phyloP scores from a whole-genome alignment of 495 filamentous ascomycete genomes.

The Neurospora sp. region DNA sequence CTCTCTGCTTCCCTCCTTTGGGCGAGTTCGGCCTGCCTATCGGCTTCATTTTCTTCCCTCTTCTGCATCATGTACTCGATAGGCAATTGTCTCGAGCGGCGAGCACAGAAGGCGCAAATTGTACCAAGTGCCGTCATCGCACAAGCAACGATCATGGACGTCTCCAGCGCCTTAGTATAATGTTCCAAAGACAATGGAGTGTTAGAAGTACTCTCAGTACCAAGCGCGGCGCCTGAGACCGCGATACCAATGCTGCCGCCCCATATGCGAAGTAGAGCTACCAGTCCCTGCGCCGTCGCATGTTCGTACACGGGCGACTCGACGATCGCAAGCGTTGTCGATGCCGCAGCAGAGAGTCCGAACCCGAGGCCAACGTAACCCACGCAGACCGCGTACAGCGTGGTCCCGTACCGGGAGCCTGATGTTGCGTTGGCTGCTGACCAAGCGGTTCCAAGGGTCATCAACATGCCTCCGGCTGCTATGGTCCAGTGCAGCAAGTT shows the following conservation, averaged over 20 bases:
- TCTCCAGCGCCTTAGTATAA: conserved; percentile 29
- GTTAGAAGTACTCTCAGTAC: neutral
- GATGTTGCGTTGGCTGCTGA: neutral
- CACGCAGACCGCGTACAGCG: neutral
- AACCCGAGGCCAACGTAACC: conserved; percentile 33
- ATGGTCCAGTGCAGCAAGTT: conserved; percentile 28
- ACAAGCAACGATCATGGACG: conserved; percentile 30
- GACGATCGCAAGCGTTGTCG: conserved; percentile 24
- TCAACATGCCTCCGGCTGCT: conserved; percentile 18
- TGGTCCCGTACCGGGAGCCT: neutral
- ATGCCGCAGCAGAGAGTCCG: conserved; percentile 28
- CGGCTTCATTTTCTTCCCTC: conserved; percentile 10
- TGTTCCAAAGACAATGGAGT: neutral
- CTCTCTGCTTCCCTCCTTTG: neutral
- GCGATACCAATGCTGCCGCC: conserved; percentile 46
- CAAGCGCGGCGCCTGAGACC: conserved; percentile 36
- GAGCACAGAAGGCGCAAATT: conserved; percentile 21
- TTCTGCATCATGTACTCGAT: conserved; percentile 15
- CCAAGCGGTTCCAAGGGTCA: conserved; percentile 30
- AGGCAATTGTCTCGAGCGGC: conserved; percentile 15
- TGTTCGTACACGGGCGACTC: conserved; percentile 29
- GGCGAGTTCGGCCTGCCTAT: neutral
- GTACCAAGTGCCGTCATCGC: conserved; percentile 23
- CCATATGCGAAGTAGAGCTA: conserved; percentile 41
- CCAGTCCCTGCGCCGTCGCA: conserved; percentile 41